These are phyloP conservation scores for Fraxinus latifolia DNA, from an alignment of 305 asterid genomes.

Conservation along the genomic window DNA sequence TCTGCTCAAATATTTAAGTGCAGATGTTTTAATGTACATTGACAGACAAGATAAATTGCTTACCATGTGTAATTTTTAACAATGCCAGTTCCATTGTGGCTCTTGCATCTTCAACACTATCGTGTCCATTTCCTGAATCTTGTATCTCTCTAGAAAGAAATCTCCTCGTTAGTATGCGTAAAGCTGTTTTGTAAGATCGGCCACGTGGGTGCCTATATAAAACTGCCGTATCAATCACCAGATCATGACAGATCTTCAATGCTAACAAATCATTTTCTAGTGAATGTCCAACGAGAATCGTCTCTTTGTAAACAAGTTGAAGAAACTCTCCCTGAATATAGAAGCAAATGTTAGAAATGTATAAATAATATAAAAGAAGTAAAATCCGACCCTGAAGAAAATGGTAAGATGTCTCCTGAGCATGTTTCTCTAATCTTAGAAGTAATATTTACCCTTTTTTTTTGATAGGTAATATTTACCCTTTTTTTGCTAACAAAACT, in stretches of 20 bases:
- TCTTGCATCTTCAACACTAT: constrained; percentile 91
- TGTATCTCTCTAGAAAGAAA: constrained; percentile 82
- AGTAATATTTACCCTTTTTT: not conserved
- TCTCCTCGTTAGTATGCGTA: constrained; percentile 73
- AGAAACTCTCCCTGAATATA: constrained; percentile 71
- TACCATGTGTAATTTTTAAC: constrained; percentile 71
- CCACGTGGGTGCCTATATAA: constrained; percentile 85
- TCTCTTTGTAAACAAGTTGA: constrained; percentile 71
- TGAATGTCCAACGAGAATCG: constrained; percentile 90
- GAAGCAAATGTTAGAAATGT: constrained; percentile 19
- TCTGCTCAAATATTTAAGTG: not conserved
- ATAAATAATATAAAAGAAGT: constrained; percentile 10
- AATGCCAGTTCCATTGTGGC: constrained; percentile 85
- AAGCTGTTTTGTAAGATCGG: constrained; percentile 74
- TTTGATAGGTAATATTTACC: not conserved
- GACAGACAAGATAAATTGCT: constrained; percentile 21
- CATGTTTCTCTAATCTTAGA: not conserved
- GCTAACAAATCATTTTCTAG: constrained; percentile 90
- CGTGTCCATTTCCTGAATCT: constrained; percentile 86
- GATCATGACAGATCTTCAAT: constrained; percentile 66
- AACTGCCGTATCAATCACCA: constrained; percentile 89
- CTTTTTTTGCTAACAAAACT: not conserved
- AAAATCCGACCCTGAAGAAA: constrained; percentile 1
- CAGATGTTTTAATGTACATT: not conserved
- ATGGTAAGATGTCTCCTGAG: not conserved